A percentile compares a stretch with the other conserved stretches of the same genome.
Evolutionary conservation across 176 grass and related monocot genomes (phyloP).

Genomic region (Rhynchospora pubera): DNA sequence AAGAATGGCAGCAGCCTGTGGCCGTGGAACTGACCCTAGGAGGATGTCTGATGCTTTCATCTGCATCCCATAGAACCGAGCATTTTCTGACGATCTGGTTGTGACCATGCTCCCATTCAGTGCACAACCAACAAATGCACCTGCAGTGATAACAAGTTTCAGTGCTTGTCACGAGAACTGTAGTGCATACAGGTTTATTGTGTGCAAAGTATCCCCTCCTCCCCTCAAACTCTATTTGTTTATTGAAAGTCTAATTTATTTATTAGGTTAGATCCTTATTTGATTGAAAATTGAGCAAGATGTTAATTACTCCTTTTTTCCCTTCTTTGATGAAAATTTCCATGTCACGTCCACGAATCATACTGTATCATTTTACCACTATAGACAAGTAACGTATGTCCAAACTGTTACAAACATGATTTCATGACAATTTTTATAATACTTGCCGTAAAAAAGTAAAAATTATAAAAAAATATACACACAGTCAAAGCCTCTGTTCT

Average conservation of each 20-base stretch:
- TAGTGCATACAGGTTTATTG: not conserved
- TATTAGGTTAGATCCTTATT: not conserved
- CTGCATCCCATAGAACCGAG: constrained; percentile 56
- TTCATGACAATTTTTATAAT: not conserved
- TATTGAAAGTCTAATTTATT: not conserved
- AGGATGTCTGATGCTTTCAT: constrained; percentile 79
- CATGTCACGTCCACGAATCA: not conserved
- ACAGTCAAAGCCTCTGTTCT: not conserved
- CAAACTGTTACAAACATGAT: not conserved
- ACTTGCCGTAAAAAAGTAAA: not conserved
- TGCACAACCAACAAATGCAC: constrained; percentile 82
- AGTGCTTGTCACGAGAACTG: not conserved
- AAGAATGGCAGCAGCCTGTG: constrained; percentile 47
- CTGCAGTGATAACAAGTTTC: constrained; percentile 25
- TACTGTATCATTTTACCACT: not conserved
- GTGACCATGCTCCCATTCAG: constrained; percentile 68
- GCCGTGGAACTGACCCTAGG: constrained; percentile 51
- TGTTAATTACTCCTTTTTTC: not conserved
- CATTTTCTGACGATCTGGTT: constrained; percentile 46
- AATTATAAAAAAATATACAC: not conserved
- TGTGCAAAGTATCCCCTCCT: not conserved
- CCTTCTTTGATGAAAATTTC: not conserved
- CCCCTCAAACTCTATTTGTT: not conserved
- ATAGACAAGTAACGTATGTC: not conserved
- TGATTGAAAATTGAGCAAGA: not conserved